A percentile compares a stretch with the other conserved stretches of the same genome.
Conservation (phyloP, 139 green algal species). For the Asterochloris sp. region DNA sequence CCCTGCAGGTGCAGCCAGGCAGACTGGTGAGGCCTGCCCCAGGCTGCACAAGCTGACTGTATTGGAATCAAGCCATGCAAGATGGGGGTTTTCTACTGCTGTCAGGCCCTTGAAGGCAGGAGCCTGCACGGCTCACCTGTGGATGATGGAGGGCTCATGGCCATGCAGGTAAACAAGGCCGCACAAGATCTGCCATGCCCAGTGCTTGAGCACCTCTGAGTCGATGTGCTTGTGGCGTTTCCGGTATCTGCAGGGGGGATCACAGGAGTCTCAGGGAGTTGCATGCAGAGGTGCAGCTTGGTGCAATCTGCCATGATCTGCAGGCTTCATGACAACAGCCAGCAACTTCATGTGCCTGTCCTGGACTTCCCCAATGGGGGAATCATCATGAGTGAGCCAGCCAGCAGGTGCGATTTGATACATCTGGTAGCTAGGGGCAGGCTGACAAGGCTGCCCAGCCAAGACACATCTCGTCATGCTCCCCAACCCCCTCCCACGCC, state of each 20-base stretch:
- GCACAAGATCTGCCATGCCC: slow-evolving; percentile 97
- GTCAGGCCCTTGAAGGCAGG: neutral
- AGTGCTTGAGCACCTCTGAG: slow-evolving; percentile 88
- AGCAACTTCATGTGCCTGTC: too few relatives aligned
- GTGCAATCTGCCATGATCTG: neutral
- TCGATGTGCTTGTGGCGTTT: slow-evolving; percentile 93
- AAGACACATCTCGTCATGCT: too few relatives aligned
- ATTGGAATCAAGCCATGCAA: slow-evolving; percentile 45
- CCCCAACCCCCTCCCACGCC: neutral
- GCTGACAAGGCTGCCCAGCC: too few relatives aligned
- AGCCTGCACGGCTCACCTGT: slow-evolving; percentile 35
- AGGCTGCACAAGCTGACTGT: slow-evolving; percentile 13
- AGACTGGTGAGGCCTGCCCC: neutral
- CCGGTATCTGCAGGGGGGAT: slow-evolving; percentile 70
- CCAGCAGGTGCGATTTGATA: too few relatives aligned
- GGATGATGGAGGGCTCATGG: slow-evolving; percentile 85
- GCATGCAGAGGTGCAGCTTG: neutral
- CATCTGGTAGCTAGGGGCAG: too few relatives aligned
- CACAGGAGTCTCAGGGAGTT: neutral
- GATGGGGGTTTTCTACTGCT: slow-evolving; percentile 40
- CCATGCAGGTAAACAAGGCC: slow-evolving; percentile 96
- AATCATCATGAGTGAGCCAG: too few relatives aligned
- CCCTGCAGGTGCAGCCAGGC: slow-evolving; percentile 5
- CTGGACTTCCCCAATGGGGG: too few relatives aligned
- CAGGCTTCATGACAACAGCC: neutral